A percentile compares a stretch with the other conserved stretches of the same genome.
Evolutionary conservation across 2,329 filamentous ascomycete species (phyloP).

Genomic region (Mycogone perniciosa): DNA sequence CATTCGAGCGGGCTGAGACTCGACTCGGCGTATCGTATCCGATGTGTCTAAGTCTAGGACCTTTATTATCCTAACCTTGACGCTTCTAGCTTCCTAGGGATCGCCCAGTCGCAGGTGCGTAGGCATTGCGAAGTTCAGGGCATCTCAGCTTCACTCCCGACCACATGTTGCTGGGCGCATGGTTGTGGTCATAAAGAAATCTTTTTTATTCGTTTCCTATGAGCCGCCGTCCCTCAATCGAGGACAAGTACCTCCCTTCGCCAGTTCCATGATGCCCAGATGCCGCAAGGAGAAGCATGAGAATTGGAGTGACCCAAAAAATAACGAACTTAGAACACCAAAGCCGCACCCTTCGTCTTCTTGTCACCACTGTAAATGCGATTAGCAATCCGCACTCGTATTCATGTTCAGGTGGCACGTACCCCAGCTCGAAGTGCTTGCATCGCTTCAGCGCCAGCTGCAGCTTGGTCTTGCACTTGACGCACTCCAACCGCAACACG

Average conservation of each 20-base stretch:
- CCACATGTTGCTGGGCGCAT: slow-evolving; percentile 1
- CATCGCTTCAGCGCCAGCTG: slow-evolving; percentile 98
- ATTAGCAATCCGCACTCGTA: slow-evolving; percentile 32
- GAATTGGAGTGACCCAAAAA: slow-evolving; percentile 35
- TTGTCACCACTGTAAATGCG: slow-evolving; percentile 81
- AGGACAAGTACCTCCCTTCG: slow-evolving; percentile 42
- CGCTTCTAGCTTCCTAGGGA: too few relatives aligned
- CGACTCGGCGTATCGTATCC: too few relatives aligned
- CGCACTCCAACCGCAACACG: slow-evolving; percentile 96
- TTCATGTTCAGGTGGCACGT: slow-evolving; percentile 39
- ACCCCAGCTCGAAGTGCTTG: slow-evolving; percentile 99
- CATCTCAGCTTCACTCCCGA: not conserved
- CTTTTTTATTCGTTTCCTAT: slow-evolving; percentile 39
- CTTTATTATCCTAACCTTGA: too few relatives aligned
- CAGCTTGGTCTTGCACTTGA: slow-evolving; percentile 94
- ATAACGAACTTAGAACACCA: slow-evolving; percentile 86
- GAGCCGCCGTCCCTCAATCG: slow-evolving; percentile 35
- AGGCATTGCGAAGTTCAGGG: too few relatives aligned
- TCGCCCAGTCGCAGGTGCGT: too few relatives aligned
- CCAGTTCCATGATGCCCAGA: slow-evolving; percentile 44
- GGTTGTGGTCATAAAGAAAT: slow-evolving; percentile 9
- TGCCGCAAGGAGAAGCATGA: slow-evolving; percentile 39
- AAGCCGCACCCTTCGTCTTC: slow-evolving; percentile 99
- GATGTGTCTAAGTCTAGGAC: too few relatives aligned
- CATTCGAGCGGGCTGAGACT: too few relatives aligned